Evolutionary conservation across 108 stramenopile species (phyloP).

Genomic region (Discostella pseudostelligera): DNA sequence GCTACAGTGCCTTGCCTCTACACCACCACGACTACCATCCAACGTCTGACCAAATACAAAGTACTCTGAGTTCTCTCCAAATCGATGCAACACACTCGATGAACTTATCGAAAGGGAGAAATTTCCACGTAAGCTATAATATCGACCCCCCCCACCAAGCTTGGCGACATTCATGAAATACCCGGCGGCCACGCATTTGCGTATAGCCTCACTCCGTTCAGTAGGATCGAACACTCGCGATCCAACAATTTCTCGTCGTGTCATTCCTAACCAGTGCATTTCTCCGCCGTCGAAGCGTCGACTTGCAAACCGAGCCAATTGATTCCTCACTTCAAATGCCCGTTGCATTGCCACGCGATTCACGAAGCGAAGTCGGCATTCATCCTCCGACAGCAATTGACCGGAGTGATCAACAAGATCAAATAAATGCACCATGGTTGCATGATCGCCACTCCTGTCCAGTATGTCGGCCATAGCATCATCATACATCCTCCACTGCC

Average conservation of each 20-base stretch:
- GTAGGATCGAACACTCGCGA: constrained; percentile 44
- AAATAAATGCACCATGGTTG: constrained; percentile 84
- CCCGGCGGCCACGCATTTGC: constrained; percentile 88
- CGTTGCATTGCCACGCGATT: constrained; percentile 70
- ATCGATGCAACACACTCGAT: constrained; percentile 66
- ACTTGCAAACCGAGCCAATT: constrained; percentile 67
- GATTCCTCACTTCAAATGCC: constrained; percentile 72
- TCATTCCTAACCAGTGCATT: constrained; percentile 36
- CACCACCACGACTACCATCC: constrained; percentile 77
- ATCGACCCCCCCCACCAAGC: constrained; percentile 89
- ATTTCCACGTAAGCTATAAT: constrained; percentile 86
- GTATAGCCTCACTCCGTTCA: constrained; percentile 65
- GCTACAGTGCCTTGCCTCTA: constrained; percentile 82
- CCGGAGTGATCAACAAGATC: constrained; percentile 71
- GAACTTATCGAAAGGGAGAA: constrained; percentile 64
- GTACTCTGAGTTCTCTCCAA: constrained; percentile 68
- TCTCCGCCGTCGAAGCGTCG: constrained; percentile 49
- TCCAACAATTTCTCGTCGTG: constrained; percentile 36
- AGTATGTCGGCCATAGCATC: constrained; percentile 83
- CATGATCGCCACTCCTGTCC: constrained; percentile 88
- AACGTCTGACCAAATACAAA: constrained; percentile 79
- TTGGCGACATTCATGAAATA: constrained; percentile 95
- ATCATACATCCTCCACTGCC: constrained; percentile 69
- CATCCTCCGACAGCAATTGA: constrained; percentile 57
- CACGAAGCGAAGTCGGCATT: constrained; percentile 82